Percentiles rank a stretch among this genome's conserved stretches.
phyloP scores from a whole-genome alignment of 192 early-diverging fungal species.

The Backusella sp. region DNA sequence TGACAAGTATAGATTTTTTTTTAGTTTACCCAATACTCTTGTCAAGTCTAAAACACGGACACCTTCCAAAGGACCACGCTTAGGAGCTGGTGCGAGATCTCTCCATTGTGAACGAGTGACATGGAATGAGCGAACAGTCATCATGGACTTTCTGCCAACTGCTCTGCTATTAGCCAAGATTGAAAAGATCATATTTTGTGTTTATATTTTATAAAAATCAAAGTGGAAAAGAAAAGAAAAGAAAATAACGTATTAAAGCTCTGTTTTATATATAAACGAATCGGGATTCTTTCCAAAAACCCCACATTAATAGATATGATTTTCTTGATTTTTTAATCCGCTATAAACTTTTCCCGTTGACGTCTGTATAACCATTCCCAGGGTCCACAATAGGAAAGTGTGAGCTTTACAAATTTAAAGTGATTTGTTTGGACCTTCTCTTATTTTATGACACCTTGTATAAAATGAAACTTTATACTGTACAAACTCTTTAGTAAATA shows the following conservation, averaged over 20 bases:
- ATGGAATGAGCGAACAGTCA: conserved; percentile 6
- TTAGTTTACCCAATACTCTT: conserved; percentile 58
- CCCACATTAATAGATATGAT: background rate
- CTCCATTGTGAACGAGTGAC: background rate
- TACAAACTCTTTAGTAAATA: no score
- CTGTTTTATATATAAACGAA: background rate
- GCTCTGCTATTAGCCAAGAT: background rate
- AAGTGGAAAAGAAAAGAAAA: background rate
- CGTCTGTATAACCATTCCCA: background rate
- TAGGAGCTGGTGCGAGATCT: background rate
- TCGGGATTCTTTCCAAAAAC: background rate
- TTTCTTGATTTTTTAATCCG: background rate
- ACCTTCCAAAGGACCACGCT: conserved; percentile 2
- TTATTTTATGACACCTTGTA: background rate
- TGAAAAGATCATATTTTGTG: background rate
- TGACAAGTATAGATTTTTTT: background rate
- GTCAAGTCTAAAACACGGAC: conserved; percentile 69
- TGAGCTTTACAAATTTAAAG: background rate
- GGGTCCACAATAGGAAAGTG: background rate
- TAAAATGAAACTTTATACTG: no score
- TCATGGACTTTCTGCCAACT: background rate
- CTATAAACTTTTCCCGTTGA: conserved; percentile 2
- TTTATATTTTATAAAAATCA: background rate
- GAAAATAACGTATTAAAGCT: background rate
- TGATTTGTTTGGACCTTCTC: background rate